These are phyloP conservation scores for Endocalyx cinctus DNA, from an alignment of 2,329 filamentous ascomycete genomes.

Conservation along the genomic window DNA sequence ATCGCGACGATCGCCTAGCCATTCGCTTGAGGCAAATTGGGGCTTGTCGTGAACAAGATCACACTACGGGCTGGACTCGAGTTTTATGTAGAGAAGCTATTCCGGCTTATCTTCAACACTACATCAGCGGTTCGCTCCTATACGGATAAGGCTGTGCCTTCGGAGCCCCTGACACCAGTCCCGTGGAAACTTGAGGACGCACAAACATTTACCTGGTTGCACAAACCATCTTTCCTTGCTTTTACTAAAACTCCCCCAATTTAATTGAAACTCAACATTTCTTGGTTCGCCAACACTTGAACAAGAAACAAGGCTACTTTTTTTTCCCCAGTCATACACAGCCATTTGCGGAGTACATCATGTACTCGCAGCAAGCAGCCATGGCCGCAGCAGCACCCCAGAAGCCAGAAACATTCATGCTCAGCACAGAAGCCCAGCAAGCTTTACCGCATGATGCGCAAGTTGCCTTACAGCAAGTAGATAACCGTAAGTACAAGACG, in stretches of 20 bases:
- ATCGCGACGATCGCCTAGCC: slow-evolving; percentile 27
- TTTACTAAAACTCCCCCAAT: slow-evolving; percentile 12
- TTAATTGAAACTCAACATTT: too few relatives aligned
- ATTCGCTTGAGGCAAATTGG: slow-evolving; percentile 45
- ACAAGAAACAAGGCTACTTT: too few relatives aligned
- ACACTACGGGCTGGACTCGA: slow-evolving; percentile 44
- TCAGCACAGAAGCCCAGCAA: slow-evolving; percentile 95
- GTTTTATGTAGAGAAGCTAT: slow-evolving; percentile 11
- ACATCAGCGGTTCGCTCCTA: slow-evolving; percentile 11
- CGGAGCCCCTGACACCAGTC: slow-evolving; percentile 7
- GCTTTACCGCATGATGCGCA: slow-evolving; percentile 93
- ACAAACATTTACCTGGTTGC: slow-evolving; percentile 11
- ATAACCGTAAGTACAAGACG: slow-evolving; percentile 69
- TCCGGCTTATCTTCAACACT: slow-evolving; percentile 3
- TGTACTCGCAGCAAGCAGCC: slow-evolving; percentile 79
- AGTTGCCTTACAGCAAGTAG: slow-evolving; percentile 95
- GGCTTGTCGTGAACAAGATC: slow-evolving; percentile 21
- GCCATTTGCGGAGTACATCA: slow-evolving; percentile 33
- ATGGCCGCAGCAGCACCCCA: slow-evolving; percentile 78
- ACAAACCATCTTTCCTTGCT: slow-evolving; percentile 15
- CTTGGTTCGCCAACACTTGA: too few relatives aligned
- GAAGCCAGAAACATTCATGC: slow-evolving; percentile 98
- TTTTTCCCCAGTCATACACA: too few relatives aligned
- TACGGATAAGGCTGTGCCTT: slow-evolving; percentile 23
- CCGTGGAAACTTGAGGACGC: slow-evolving; percentile 10